Conservation (phyloP, 768 basidiomycete genomes). For the Tylopilus cervinicoccineus region DNA sequence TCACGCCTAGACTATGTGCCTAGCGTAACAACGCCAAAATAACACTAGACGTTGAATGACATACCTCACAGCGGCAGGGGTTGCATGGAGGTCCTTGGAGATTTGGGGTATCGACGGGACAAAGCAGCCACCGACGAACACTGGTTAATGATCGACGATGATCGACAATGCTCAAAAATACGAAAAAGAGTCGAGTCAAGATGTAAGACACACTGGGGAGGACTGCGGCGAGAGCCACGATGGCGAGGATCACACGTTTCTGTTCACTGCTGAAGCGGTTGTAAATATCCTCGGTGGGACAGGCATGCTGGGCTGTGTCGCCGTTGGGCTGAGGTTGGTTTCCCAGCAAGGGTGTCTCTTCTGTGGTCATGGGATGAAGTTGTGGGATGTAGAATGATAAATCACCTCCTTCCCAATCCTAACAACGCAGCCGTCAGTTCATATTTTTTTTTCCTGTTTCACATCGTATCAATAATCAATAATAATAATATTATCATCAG, state of each 20-base stretch:
- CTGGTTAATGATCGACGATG: constrained; percentile 37
- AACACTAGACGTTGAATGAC: neutral
- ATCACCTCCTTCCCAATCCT: too few species aligned
- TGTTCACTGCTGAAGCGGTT: constrained; percentile 48
- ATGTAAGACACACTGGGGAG: constrained; percentile 48
- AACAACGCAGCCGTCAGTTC: too few species aligned
- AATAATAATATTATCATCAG: too few species aligned
- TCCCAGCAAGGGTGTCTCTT: constrained; percentile 29
- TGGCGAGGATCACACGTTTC: constrained; percentile 53
- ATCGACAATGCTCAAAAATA: neutral
- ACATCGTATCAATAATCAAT: too few species aligned
- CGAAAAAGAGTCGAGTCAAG: neutral
- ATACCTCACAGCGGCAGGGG: constrained; percentile 55
- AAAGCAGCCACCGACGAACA: constrained; percentile 66
- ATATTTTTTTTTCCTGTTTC: too few species aligned
- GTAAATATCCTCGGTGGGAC: constrained; percentile 40
- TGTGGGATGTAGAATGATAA: neutral
- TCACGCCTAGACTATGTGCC: constrained; percentile 43
- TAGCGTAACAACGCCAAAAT: neutral
- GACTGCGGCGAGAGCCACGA: constrained; percentile 59
- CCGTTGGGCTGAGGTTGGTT: neutral
- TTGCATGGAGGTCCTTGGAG: constrained; percentile 57
- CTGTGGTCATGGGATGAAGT: constrained; percentile 20
- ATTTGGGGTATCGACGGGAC: constrained; percentile 74
- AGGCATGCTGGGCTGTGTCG: neutral